These are phyloP conservation scores for Pseudozyma sp. DNA, from an alignment of 1,284 basidiomycete genomes.

Conservation along the genomic window DNA sequence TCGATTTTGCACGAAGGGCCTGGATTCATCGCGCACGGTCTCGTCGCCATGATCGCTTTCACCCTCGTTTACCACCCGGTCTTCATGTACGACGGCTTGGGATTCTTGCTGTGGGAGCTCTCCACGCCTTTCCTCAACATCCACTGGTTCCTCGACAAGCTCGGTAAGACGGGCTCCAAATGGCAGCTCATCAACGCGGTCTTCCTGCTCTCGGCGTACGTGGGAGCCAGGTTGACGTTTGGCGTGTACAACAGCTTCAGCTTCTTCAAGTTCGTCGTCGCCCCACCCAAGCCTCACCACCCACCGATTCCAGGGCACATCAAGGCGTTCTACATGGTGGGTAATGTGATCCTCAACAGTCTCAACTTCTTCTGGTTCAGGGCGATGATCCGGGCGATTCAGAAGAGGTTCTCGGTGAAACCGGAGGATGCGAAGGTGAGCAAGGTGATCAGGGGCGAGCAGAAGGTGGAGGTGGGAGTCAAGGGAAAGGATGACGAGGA, in stretches of 20 bases:
- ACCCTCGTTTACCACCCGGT: slow-evolving; percentile 67
- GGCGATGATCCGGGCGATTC: slow-evolving; percentile 67
- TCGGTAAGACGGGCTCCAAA: slow-evolving; percentile 66
- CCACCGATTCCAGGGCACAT: slow-evolving; percentile 36
- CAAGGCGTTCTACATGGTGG: slow-evolving; percentile 55
- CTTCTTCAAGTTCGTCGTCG: slow-evolving; percentile 59
- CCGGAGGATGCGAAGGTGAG: slow-evolving; percentile 34
- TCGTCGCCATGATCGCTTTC: slow-evolving; percentile 64
- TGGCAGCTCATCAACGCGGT: slow-evolving; percentile 68
- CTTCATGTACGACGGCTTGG: slow-evolving; percentile 68
- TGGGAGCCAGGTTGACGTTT: slow-evolving; percentile 65
- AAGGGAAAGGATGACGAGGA: slow-evolving; percentile 50
- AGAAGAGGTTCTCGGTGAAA: slow-evolving; percentile 63
- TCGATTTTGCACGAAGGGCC: slow-evolving; percentile 67
- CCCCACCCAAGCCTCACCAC: slow-evolving; percentile 51
- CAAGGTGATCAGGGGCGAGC: slow-evolving; percentile 50
- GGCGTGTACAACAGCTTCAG: slow-evolving; percentile 67
- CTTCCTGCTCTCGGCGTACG: slow-evolving; percentile 65
- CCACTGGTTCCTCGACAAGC: slow-evolving; percentile 70
- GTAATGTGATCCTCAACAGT: slow-evolving; percentile 57
- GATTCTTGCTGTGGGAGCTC: slow-evolving; percentile 69
- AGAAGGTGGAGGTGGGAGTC: slow-evolving; percentile 51
- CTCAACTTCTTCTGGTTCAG: slow-evolving; percentile 70
- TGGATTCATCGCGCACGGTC: slow-evolving; percentile 69
- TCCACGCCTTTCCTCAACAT: slow-evolving; percentile 70